Evolutionary conservation across 306 rosid species (phyloP), one percentile per base, ranked within the genome.

Genomic region (Inga oerstediana): DNA sequence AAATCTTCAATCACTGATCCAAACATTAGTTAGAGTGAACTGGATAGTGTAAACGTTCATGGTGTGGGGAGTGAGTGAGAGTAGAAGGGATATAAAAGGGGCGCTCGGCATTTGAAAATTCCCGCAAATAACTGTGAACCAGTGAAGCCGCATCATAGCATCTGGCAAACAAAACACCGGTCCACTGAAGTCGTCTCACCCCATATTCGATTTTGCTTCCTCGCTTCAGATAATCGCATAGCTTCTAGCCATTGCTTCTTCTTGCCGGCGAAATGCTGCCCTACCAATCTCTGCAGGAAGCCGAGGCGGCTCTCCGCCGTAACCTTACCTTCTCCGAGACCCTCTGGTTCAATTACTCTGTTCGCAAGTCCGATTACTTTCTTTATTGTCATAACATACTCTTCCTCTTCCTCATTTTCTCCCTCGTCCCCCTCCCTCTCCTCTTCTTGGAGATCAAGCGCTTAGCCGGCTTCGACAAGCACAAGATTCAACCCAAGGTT

Each of bases 261-360:
- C 30, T 59, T 67, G 74, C 5, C 64, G 20, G 10, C 0, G 4
- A 39, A 1, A 71, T 27, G 96, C 49, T 92, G 74, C 91, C 93
- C 4, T 92, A 87, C 79, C 83, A 51, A 20, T 78, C 89, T n/a
- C 37, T 86, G 41, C 76, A 69, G 37, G 93, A 88, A 19, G 96
- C 96, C 15, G 70, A 88, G 79, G 69, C 86, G 45, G 86, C 88
- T 12, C 89, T 93, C 15, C 91, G 93, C 51, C 90, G 95, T 24
- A 89, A 88, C 78, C 91, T 95, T 73, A 91, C 93, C 32, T 64
- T 44, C 24, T 86, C 84, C 37, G 97, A 95, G 88, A 89, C 90
- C 22, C 51, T 93, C 11, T 95, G 98, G 98, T 91, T 91, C 88
- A 88, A 88, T 27, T 95, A 95, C 90, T 93, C 98, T 0, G 92